Evolutionary conservation across 768 basidiomycete species (phyloP).

Genomic region (Kwoniella sp.): DNA sequence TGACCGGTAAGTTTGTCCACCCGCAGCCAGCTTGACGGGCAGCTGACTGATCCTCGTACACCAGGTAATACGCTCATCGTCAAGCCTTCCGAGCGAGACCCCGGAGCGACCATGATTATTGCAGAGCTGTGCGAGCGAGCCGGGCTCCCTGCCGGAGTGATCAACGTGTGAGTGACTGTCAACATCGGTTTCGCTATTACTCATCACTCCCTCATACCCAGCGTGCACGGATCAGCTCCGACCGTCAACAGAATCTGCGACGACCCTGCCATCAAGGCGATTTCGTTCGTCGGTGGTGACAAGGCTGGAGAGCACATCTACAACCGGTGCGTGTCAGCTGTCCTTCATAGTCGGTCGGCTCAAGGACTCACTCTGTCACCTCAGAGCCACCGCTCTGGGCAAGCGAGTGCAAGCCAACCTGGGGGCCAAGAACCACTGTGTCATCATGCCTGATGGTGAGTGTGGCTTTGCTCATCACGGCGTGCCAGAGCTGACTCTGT

Average conservation of each 20-base stretch:
- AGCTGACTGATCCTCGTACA: conserved; percentile 36
- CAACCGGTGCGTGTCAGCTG: conserved; percentile 57
- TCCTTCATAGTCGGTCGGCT: background rate
- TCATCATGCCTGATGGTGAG: conserved; percentile 88
- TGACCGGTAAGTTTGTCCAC: conserved; percentile 41
- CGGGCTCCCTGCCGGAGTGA: conserved; percentile 63
- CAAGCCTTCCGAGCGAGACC: conserved; percentile 94
- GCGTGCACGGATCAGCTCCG: conserved; percentile 82
- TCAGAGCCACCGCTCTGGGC: conserved; percentile 70
- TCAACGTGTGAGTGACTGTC: conserved; percentile 56
- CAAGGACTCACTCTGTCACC: background rate
- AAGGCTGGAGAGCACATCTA: conserved; percentile 91
- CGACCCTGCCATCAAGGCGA: conserved; percentile 82
- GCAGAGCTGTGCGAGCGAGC: conserved; percentile 89
- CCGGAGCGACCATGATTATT: conserved; percentile 96
- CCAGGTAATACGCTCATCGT: conserved; percentile 84
- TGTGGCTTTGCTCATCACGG: background rate
- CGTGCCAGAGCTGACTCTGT: conserved; percentile 23
- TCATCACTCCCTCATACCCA: too few relatives aligned
- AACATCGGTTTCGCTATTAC: conserved; percentile 1
- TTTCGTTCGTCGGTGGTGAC: conserved; percentile 95
- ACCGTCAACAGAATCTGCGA: conserved; percentile 92
- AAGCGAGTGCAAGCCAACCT: conserved; percentile 82
- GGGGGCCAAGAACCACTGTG: conserved; percentile 95
- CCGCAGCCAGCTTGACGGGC: background rate